Percentiles rank a stretch among this genome's conserved stretches.
These are phyloP conservation scores for Jaltomata sinuosa DNA, from an alignment of 257 asterid species.

Conservation along the genomic window DNA sequence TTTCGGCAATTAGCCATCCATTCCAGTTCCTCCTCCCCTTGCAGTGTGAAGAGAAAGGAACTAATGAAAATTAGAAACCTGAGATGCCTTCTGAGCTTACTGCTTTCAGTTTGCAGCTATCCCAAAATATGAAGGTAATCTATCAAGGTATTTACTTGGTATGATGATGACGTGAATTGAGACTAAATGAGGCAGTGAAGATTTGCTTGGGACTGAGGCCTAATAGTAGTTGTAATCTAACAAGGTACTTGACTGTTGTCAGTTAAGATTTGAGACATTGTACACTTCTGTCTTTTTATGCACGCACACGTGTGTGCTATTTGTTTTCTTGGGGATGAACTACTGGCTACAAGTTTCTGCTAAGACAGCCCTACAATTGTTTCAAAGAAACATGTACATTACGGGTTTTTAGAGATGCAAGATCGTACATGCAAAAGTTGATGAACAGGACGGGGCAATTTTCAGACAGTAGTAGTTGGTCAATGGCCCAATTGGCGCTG, in stretches of 20 bases:
- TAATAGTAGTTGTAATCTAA: not conserved
- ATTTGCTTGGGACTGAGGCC: not conserved
- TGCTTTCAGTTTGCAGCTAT: not conserved
- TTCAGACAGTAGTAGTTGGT: not conserved
- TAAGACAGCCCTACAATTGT: not conserved
- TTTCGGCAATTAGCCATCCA: not conserved
- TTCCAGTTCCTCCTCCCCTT: not conserved
- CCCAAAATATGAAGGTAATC: not conserved
- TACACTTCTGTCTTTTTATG: not conserved
- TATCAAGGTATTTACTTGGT: not conserved
- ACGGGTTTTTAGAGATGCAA: not conserved
- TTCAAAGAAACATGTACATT: not conserved
- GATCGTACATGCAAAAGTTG: not conserved
- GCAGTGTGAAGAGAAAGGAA: not conserved
- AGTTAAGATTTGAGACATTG: not conserved
- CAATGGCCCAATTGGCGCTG: not conserved
- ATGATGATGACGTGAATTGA: not conserved
- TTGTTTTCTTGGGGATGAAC: not conserved
- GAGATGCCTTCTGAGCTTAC: not conserved
- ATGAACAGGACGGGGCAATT: not conserved
- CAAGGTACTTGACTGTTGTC: not conserved
- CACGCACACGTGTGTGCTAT: no score
- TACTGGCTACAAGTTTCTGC: not conserved
- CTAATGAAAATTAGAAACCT: not conserved
- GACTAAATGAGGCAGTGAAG: not conserved